Evolutionary conservation across 768 basidiomycete genomes (phyloP), one percentile per base, ranked within the genome.

Genomic region (Trametopsis cervina): DNA sequence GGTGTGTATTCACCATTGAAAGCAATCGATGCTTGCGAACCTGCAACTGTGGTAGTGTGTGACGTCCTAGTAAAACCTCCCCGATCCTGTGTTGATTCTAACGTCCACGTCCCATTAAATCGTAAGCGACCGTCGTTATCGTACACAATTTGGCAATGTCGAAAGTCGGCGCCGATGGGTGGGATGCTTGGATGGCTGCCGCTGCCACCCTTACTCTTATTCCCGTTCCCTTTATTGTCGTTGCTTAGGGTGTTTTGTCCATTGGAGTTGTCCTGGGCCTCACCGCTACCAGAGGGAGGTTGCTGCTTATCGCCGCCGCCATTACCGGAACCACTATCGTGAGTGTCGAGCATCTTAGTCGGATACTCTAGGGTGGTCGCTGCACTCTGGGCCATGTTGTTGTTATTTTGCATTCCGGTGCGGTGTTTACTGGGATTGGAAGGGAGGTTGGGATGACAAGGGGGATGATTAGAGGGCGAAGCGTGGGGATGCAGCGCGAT

Each of bases 51-150:
- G 1, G 54, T 49, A n/a, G 50, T 55, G 37, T 55, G 54, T 4
- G 54, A 44, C 12, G 54, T 55, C 18, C 29, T 38, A n/a, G 23
- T 36, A 33, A 49, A 24, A 17, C 50, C 50, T 25, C 27, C 45
- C 6, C 47, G 54, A 43, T 48, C 47, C 20, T 47, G 51, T 15
- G 7, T 33, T 11, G 50, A 44, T 27, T 55, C 46, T 25, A 55
- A 38, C 10, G 42, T 46, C 54, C 54, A 55, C 6, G 26, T 42
- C 4, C 54, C 54, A 29, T 38, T 52, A 39, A 51, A 55, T 42
- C 49, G 54, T 11, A 55, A 33, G 4, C 50, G 46, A 4, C 54
- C 54, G 40, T 52, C 50, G 35, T 55, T 55, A 29, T 55, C 54
- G 37, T 52, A 49, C 3, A 55, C 47, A 4, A 52, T 20, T 24